phyloP scores from a whole-genome alignment of 768 basidiomycete species.

The Amanita thiersii region DNA sequence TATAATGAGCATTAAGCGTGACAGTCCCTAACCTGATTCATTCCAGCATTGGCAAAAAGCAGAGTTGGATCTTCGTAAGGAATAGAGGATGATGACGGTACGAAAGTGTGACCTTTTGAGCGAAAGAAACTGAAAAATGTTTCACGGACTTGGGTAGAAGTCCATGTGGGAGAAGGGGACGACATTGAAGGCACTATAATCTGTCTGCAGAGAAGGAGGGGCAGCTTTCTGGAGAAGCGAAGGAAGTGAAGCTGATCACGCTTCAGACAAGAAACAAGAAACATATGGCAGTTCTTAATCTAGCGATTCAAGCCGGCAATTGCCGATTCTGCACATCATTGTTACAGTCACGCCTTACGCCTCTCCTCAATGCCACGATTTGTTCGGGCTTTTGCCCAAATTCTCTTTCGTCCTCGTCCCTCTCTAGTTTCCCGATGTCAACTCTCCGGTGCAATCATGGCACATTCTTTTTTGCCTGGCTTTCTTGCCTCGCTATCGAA shows the following conservation, averaged over 20 bases:
- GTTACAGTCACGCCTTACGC: background rate
- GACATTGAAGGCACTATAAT: constrained; percentile 17
- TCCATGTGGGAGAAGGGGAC: constrained; percentile 40
- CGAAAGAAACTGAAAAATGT: constrained; percentile 90
- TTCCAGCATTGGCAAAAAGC: constrained; percentile 97
- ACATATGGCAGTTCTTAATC: background rate
- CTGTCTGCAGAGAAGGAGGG: too few relatives aligned
- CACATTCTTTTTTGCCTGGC: constrained; percentile 12
- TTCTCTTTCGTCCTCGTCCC: constrained; percentile 4
- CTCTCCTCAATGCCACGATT: constrained; percentile 31
- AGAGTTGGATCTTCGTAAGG: constrained; percentile 98
- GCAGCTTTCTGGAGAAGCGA: too few relatives aligned
- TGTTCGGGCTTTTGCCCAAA: too few relatives aligned
- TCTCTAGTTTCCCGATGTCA: constrained; percentile 4
- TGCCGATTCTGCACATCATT: background rate
- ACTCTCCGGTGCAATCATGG: constrained; percentile 9
- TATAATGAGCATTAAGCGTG: background rate
- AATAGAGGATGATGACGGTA: constrained; percentile 86
- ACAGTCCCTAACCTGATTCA: constrained; percentile 66
- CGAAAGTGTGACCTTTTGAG: constrained; percentile 74
- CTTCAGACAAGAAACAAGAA: background rate
- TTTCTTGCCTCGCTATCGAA: constrained; percentile 17
- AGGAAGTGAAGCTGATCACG: background rate
- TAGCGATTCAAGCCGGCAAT: background rate
- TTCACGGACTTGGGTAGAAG: constrained; percentile 75